Base-by-base conservation (phyloP, 805 yeast species). In the Wickerhamomyces ciferrii region DNA sequence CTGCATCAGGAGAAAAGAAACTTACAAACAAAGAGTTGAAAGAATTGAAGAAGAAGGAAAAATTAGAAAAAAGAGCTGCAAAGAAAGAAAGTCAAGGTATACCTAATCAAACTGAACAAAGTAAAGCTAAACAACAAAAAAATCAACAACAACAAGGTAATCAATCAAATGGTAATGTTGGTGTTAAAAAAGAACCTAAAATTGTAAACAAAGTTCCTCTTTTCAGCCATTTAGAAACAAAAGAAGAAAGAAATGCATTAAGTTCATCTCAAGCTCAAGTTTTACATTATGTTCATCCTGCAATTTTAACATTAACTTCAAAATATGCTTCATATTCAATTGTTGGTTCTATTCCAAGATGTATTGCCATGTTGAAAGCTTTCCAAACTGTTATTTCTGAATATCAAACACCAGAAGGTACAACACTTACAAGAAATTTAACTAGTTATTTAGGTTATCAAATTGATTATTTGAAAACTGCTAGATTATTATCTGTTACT, bases 31-130 rank as follows among this genome's bases (percentile, higher is more conserved):
- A 89, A 57, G 96, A 91, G 64, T 72, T 88, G 51, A 91, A 91
- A 63, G 97, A 88, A 56, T 70, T 83, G 63, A 87, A 89, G 63
- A 91, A 90, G 71, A 80, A 80, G 56, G 96, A 90, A 59, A 91
- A 92, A 68, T 94, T 94, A 14, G 96, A 94, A 36, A 87, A 88
- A 63, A 76, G 98, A 62, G 94, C 96, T 2, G 96, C 96, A 2
- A 80, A 83, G 52, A 90, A 87, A 60, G 86, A 77, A 53, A 83
- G 81, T 8, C 76, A 71, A 43, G 90, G 84, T 31, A 77, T 80
- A 40, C 62, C 74, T 18, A 55, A 65, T 35, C 69, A 70, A 52
- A 53, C 58, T 5, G 68, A 65, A 42, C 72, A 66, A 51, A 65
- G 63, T 39, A 53, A 60, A 39, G 64, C 56, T 53, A 65, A 68